These are phyloP conservation scores for Fusarium vanettenii DNA, from an alignment of 2,329 filamentous ascomycete genomes.

Conservation along the genomic window DNA sequence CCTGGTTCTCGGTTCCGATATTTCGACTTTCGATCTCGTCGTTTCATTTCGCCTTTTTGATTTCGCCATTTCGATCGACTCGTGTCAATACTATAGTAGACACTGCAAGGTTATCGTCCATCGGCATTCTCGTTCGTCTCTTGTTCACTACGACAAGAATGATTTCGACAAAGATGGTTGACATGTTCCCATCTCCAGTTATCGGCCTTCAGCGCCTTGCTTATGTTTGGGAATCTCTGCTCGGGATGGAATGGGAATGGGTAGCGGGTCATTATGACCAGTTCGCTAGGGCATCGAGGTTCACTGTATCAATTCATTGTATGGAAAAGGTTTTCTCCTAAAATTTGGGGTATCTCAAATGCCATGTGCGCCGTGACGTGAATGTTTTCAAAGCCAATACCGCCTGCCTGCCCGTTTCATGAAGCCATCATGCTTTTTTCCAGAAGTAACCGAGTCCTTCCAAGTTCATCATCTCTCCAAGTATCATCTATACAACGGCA, in stretches of 20 bases:
- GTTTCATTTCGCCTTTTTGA: not conserved
- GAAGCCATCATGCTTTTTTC: not conserved
- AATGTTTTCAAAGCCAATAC: conserved; percentile 5
- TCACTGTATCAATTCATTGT: not conserved
- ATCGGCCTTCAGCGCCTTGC: not conserved
- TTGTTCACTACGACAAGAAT: not conserved
- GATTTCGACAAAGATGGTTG: not conserved
- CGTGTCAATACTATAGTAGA: not conserved
- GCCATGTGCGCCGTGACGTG: conserved; percentile 23
- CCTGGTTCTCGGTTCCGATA: not conserved
- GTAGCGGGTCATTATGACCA: not conserved
- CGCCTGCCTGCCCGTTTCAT: not conserved
- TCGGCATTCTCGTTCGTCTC: not conserved
- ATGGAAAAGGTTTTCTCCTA: not conserved
- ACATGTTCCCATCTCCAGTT: not conserved
- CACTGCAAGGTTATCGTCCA: not conserved
- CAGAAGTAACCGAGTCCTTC: not conserved
- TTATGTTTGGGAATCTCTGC: not conserved
- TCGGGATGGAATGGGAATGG: not conserved
- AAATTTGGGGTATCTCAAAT: conserved; percentile 39
- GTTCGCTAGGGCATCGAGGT: not conserved
- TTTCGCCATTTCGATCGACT: not conserved
- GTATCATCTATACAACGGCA: conserved; percentile 14
- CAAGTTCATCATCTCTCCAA: not conserved
- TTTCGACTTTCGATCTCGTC: not conserved